Evolutionary conservation across 2,329 filamentous ascomycete species (phyloP).

Genomic region (Trichocomaceae sp.): DNA sequence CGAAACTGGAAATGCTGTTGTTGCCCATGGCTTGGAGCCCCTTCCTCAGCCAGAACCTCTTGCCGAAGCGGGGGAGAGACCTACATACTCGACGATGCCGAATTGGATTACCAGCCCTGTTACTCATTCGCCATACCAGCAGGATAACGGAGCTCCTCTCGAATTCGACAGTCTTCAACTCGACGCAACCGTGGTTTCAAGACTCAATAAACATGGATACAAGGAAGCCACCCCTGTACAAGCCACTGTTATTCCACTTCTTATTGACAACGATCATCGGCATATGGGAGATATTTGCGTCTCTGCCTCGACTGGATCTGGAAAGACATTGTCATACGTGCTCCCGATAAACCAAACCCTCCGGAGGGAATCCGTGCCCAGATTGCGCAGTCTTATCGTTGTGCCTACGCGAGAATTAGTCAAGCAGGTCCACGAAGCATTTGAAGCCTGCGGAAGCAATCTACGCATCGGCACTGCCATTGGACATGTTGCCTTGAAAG

Average conservation of each 20-base stretch:
- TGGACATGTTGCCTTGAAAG: conserved; percentile 67
- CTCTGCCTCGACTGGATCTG: conserved; percentile 88
- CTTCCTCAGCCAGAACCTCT: conserved; percentile 65
- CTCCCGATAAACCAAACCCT: conserved; percentile 77
- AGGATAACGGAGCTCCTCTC: conserved; percentile 23
- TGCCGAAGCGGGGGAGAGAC: conserved; percentile 50
- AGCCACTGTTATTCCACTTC: conserved; percentile 69
- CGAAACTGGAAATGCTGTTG: conserved; percentile 23
- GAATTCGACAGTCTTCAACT: conserved; percentile 63
- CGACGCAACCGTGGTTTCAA: conserved; percentile 51
- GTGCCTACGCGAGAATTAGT: conserved; percentile 89
- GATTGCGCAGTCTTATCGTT: conserved; percentile 72
- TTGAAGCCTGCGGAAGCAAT: conserved; percentile 64
- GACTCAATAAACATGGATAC: conserved; percentile 63
- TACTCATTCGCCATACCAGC: conserved; percentile 57
- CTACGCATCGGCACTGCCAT: conserved; percentile 76
- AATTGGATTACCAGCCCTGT: conserved; percentile 72
- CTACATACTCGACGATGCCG: conserved; percentile 72
- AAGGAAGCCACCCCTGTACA: conserved; percentile 71
- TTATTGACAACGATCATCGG: conserved; percentile 59
- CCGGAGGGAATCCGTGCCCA: conserved; percentile 56
- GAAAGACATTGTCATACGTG: conserved; percentile 88
- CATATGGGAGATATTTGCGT: conserved; percentile 75
- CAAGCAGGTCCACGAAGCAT: conserved; percentile 72
- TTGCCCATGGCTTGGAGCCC: conserved; percentile 60